A percentile compares a stretch with the other conserved stretches of the same genome.
These are phyloP conservation scores for Aspergillus jensenii DNA, from an alignment of 2,329 filamentous ascomycete species.

Conservation along the genomic window DNA sequence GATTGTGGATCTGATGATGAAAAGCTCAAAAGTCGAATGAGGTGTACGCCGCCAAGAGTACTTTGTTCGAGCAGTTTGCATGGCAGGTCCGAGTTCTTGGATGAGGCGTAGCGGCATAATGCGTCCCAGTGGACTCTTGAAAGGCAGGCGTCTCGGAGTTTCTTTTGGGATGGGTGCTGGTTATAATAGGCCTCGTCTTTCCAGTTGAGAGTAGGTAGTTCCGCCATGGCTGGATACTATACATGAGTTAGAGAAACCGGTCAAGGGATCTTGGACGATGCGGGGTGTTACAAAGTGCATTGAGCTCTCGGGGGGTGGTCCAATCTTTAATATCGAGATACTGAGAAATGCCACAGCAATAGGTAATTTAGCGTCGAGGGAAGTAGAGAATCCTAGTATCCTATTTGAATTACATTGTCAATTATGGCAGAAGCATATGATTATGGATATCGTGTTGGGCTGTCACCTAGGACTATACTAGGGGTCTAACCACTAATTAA, in stretches of 20 bases:
- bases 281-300: too few relatives aligned
- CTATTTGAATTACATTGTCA: too few relatives aligned
- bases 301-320: too few relatives aligned
- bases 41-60: slow-evolving; percentile 3
- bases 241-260: too few relatives aligned
- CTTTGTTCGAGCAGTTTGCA: slow-evolving; percentile 4
- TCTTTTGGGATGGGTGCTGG: not conserved
- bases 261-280: too few relatives aligned
- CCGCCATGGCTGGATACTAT: too few relatives aligned
- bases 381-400: too few relatives aligned
- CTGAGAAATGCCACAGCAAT: too few relatives aligned
- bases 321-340: too few relatives aligned
- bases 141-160: not conserved
- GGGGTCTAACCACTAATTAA: not conserved
- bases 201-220: not conserved
- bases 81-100: not conserved
- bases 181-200: not conserved
- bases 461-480: not conserved
- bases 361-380: too few relatives aligned
- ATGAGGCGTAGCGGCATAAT: slow-evolving; percentile 7
- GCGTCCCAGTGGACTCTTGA: slow-evolving; percentile 7
- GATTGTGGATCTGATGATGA: too few relatives aligned
- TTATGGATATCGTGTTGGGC: not conserved
- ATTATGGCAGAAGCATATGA: not conserved
- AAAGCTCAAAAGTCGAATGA: slow-evolving; percentile 4